Evolutionary conservation across 495 filamentous ascomycete genomes (phyloP).

Genomic region (Chaetomium cochliodes): DNA sequence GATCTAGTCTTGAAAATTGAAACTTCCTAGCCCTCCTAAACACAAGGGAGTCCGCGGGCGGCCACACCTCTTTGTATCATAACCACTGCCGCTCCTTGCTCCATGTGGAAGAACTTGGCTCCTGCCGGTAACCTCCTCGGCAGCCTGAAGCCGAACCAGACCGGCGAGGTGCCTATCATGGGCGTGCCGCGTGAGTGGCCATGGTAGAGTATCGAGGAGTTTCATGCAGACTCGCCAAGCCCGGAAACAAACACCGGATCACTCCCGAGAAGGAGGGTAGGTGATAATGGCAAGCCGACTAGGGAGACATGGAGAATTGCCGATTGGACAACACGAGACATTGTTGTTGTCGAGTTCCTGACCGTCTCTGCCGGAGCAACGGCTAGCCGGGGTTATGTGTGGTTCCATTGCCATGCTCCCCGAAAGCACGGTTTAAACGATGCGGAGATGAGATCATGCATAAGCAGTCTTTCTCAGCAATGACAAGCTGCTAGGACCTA

Average conservation of each 20-base stretch:
- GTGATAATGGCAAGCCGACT: not conserved
- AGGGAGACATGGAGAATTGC: not conserved
- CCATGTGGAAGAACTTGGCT: not conserved
- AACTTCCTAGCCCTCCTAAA: no score
- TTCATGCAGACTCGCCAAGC: slow-evolving; percentile 2
- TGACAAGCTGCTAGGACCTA: not conserved
- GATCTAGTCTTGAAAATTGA: no score
- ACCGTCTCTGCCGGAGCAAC: not conserved
- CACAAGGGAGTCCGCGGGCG: not conserved
- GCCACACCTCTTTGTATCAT: not conserved
- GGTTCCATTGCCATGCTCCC: not conserved
- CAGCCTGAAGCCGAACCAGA: not conserved
- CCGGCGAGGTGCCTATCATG: not conserved
- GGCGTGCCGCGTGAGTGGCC: not conserved
- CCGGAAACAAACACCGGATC: not conserved
- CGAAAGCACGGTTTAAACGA: not conserved
- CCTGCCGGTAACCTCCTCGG: not conserved
- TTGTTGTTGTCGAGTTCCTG: not conserved
- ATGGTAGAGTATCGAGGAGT: not conserved
- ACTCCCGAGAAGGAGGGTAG: not conserved
- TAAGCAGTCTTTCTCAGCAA: not conserved
- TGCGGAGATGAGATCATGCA: not conserved
- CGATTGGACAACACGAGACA: not conserved
- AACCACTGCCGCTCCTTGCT: not conserved
- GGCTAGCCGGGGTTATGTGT: not conserved